A percentile compares a stretch with the other conserved stretches of the same genome.
phyloP scores from a whole-genome alignment of 1,139 yeast species.

The Candida tropicalis region DNA sequence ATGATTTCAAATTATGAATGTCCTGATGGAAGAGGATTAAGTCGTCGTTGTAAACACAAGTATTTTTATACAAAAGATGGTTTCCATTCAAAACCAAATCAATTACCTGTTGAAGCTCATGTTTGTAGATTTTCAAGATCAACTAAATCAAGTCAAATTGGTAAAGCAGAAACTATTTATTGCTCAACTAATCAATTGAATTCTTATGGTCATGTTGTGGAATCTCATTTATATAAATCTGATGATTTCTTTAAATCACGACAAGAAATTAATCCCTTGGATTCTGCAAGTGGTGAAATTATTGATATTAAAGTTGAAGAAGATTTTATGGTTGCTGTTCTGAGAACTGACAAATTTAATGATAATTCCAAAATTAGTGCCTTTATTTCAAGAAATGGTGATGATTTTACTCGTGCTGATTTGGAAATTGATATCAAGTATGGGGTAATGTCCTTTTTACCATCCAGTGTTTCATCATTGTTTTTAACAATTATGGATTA shows the following conservation, averaged over 20 bases:
- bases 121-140: constrained; percentile 58
- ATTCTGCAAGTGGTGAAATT: constrained; percentile 41
- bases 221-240: constrained; percentile 46
- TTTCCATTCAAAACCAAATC: constrained; percentile 44
- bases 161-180: constrained; percentile 46
- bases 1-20: constrained; percentile 45
- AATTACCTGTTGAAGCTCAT: constrained; percentile 33
- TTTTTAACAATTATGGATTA: constrained; percentile 52
- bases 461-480: constrained; percentile 58
- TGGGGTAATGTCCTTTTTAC: constrained; percentile 54
- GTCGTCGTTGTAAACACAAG: constrained; percentile 34
- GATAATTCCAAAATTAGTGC: constrained; percentile 45
- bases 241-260: constrained; percentile 56
- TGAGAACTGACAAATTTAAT: constrained; percentile 51
- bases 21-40: constrained; percentile 22
- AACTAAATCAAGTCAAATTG: constrained; percentile 38
- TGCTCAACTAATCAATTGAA: constrained; percentile 51
- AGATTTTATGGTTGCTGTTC: constrained; percentile 55
- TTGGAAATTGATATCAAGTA: constrained; percentile 47
- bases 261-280: constrained; percentile 23
- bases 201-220: constrained; percentile 45
- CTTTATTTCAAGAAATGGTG: constrained; percentile 62
- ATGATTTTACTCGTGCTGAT: constrained; percentile 51
- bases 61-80: constrained; percentile 57
- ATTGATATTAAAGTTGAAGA: constrained; percentile 51